These are phyloP conservation scores for Starmerella vitae DNA, from an alignment of 805 yeast genomes.

Conservation along the genomic window DNA sequence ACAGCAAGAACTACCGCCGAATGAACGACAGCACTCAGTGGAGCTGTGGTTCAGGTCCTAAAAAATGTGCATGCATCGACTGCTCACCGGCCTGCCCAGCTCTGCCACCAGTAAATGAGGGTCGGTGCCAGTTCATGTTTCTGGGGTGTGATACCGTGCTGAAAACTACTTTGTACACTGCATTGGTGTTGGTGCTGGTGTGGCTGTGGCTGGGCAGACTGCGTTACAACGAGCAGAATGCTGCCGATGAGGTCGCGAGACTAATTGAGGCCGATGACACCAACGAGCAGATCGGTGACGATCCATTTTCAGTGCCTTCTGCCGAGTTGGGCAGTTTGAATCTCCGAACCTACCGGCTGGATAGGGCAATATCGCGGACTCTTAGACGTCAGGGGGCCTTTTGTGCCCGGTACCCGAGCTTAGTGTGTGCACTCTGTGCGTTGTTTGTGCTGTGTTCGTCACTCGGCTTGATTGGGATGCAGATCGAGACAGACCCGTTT, in stretches of 20 bases:
- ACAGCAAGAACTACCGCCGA: conserved; percentile 15
- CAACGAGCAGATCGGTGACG: conserved; percentile 17
- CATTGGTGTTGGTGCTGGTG: conserved; percentile 3
- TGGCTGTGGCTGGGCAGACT: conserved; percentile 6
- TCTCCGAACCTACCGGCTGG: conserved; percentile 32
- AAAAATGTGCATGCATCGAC: conserved; percentile 68
- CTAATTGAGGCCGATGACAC: conserved; percentile 34
- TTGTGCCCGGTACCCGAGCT: conserved; percentile 50
- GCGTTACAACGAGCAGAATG: conserved; percentile 3
- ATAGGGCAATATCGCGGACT: conserved; percentile 34
- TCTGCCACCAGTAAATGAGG: conserved; percentile 30
- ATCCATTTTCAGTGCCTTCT: conserved; percentile 23
- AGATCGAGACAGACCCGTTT: conserved; percentile 67
- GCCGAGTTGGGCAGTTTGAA: conserved; percentile 17
- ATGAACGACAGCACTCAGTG: conserved; percentile 25
- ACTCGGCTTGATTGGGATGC: conserved; percentile 37
- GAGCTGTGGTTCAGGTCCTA: conserved; percentile 46
- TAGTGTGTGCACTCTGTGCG: conserved; percentile 35
- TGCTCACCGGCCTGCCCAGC: conserved; percentile 69
- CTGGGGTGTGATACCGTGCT: conserved; percentile 64
- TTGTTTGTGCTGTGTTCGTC: conserved; percentile 36
- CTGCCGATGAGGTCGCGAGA: conserved; percentile 20
- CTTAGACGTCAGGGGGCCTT: conserved; percentile 41
- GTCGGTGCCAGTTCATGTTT: conserved; percentile 42
- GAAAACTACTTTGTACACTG: conserved; percentile 35